Conservation (phyloP, 2,329 filamentous ascomycete genomes). For the Colletotrichum gigasporum region DNA sequence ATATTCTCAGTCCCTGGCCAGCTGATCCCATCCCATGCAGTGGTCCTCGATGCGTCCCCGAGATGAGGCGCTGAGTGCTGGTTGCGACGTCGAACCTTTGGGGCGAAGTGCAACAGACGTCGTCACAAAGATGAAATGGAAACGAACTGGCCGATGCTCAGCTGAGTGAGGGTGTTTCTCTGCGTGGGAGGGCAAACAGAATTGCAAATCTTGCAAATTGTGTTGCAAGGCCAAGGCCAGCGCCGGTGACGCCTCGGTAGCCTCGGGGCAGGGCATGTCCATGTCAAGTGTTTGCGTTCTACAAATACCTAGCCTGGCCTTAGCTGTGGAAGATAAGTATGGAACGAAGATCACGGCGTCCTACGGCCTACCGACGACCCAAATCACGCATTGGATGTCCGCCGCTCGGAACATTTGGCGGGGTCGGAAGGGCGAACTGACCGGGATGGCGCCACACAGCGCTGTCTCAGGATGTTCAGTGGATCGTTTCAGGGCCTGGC, state of each 20-base stretch:
- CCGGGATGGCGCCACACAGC: conserved; percentile 6
- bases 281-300: neutral
- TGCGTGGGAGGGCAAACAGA: neutral
- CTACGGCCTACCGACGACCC: neutral
- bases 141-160: neutral
- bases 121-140: conserved; percentile 1
- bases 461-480: conserved; percentile 21
- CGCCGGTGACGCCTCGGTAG: neutral
- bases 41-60: neutral
- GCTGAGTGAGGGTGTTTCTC: neutral
- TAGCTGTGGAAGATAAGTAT: too few relatives aligned
- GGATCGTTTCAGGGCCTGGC: conserved; percentile 26
- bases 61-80: neutral
- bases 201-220: conserved; percentile 24
- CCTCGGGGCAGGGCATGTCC: neutral
- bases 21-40: neutral
- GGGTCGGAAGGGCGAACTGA: conserved; percentile 1
- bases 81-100: neutral
- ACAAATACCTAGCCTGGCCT: too few relatives aligned
- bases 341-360: too few relatives aligned
- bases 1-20: neutral
- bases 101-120: conserved; percentile 13
- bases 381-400: too few relatives aligned
- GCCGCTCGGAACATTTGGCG: conserved; percentile 11
- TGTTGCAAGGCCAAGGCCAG: conserved; percentile 3